Evolutionary conservation across 176 grass and related monocot species (phyloP), one percentile per base, ranked within the genome.

Genomic region (Zoysia japonica): DNA sequence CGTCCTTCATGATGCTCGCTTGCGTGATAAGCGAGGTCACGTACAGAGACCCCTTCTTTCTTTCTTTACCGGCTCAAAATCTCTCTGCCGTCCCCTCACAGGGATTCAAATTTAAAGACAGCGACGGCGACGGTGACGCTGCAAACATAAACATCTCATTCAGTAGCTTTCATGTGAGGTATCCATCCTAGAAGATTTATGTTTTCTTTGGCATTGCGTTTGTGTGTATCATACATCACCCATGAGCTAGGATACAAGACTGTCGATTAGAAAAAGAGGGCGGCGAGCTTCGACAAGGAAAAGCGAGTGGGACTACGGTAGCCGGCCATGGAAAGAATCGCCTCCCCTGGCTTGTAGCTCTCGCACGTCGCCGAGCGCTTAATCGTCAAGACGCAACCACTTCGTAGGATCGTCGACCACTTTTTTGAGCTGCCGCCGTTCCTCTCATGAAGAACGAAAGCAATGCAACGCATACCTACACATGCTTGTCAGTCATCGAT

Each of bases 321-420:
- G 87, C 67, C 83, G 83, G 73, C 52, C 83, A 81, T 85, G 68
- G 87, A 85, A 89, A 82, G 78, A 53, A 78, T 82, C 78, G 68
- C 68, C 87, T 82, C 78, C 61, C 68, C 87, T 55, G 50, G 19
- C 67, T 82, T 89, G 78, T 66, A 67, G 67, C 39, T 77, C 72
- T 71, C 72, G 78, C 72, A 48, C 77, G 72, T 81, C 66, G n/a
- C 72, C 72, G 7, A 44, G 65, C 57, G 72, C 28, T 46, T 8
- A 11, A 61, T 61, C 59, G 59, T 49, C 44, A 54, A 44, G 68
- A 69, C 19, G 80, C 86, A 80, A 80, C 72, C 78, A 89, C 82
- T 72, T 16, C 50, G 11, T 68, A 19, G 64, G 35, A 77, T 59
- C 61, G 49, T n/a, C 62, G 50, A 11, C 2, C 71, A 37, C 49